Evolutionary conservation across 2,329 filamentous ascomycete genomes (phyloP).

Genomic region (Xylaria sp.): DNA sequence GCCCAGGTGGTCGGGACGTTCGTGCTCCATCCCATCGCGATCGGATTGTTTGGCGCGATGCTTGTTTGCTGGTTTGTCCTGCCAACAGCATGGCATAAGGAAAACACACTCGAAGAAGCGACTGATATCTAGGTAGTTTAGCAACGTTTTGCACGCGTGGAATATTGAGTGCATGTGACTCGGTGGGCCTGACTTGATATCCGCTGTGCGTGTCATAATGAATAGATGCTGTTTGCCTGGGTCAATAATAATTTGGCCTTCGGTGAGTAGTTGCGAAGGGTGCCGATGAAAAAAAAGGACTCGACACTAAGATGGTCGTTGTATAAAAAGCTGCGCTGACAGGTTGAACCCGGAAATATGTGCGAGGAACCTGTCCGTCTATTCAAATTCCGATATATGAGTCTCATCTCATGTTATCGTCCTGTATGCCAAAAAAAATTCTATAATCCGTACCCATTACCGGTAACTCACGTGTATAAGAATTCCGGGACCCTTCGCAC

Average conservation of each 20-base stretch:
- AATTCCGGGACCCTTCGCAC: background rate
- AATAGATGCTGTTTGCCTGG: background rate
- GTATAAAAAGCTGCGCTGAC: background rate
- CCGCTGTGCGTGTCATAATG: background rate
- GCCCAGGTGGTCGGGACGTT: constrained; percentile 58
- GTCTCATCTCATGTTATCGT: background rate
- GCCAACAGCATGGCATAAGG: constrained; percentile 51
- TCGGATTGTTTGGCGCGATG: constrained; percentile 62
- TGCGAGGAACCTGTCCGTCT: constrained; percentile 7
- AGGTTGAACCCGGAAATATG: constrained; percentile 3
- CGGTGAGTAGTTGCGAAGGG: background rate
- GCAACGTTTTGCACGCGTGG: background rate
- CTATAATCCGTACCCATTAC: constrained; percentile 2
- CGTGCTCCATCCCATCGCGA: constrained; percentile 62
- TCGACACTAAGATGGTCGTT: background rate
- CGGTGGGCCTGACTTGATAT: background rate
- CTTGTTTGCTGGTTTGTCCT: constrained; percentile 57
- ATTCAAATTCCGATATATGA: constrained; percentile 3
- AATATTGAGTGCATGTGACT: background rate
- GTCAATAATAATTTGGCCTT: background rate
- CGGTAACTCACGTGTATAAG: background rate
- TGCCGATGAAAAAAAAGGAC: background rate
- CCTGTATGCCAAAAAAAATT: constrained; percentile 1
- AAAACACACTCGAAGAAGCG: background rate
- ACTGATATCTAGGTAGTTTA: too few relatives aligned